Base-by-base conservation (phyloP, 306 rosid species). In the Coriaria nepalensis region DNA sequence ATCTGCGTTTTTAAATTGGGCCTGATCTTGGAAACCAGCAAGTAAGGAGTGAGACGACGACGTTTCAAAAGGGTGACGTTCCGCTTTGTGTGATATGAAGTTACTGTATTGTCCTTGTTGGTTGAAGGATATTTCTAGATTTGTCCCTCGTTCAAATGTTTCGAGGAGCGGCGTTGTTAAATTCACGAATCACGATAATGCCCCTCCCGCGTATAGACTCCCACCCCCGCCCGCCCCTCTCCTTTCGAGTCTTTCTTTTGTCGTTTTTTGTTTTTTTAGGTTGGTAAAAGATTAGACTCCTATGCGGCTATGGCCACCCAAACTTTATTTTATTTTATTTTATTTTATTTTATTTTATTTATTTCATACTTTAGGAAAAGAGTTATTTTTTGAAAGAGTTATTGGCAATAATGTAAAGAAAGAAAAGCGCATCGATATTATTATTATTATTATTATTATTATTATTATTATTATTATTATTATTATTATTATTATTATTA, bases 101-200 rank as follows among this genome's bases (percentile, higher is more conserved):
- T 55, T 55, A 55, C 51, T 39, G 13, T 4, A 42, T 11, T 55
- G 0, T 41, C 60, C 60, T 55, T 33, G 2, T 4, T 4, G 6
- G 13, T 9, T 44, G 6, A 2, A 0, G 8, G 5, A 55, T n/a
- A 55, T 55, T 35, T 12, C 60, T 0, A 4, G 7, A 34, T 20
- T 53, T 35, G 49, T 44, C 50, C 51, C 44, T 48, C 43, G 4
- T 55, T 55, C 51, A 55, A 55, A 55, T 44, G 6, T 35, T 35
- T 55, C 41, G 42, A 9, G 34, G 10, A 43, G 60, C 60, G 41
- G 50, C 50, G 50, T 34, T 33, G 33, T 39, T 49, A 4, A 41
- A 33, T 53, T 53, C 20, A 20, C 57, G 11, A 29, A 8, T 37
- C 40, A 6, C 41, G 41, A 38, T 38, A 40, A 38, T n/a, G 39